Evolutionary conservation across 805 yeast species (phyloP).

Genomic region (Starmerella riodocensis): DNA sequence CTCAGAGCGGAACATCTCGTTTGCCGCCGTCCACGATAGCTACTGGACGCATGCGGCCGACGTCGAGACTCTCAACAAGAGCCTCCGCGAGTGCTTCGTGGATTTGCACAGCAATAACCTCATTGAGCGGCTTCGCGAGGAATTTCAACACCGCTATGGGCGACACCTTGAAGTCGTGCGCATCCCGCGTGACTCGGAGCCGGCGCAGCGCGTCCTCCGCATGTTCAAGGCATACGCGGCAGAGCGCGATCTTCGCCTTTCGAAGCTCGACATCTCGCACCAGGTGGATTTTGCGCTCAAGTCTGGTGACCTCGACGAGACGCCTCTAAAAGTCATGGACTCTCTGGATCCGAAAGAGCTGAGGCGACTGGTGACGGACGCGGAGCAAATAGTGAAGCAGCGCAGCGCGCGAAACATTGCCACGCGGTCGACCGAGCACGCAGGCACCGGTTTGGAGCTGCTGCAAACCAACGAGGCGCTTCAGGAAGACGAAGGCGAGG

Average conservation of each 20-base stretch:
- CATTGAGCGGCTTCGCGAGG: conserved; percentile 55
- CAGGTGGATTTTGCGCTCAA: conserved; percentile 60
- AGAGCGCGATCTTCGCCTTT: conserved; percentile 24
- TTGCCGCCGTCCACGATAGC: conserved; percentile 95
- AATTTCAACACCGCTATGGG: conserved; percentile 67
- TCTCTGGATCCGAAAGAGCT: conserved; percentile 21
- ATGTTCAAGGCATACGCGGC: conserved; percentile 39
- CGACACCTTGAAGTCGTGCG: conserved; percentile 50
- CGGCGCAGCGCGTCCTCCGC: conserved; percentile 38
- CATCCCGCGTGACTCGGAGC: conserved; percentile 40
- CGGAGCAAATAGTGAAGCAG: conserved; percentile 7
- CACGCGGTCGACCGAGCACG: conserved; percentile 25
- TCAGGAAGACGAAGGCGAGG: conserved; percentile 24
- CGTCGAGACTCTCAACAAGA: conserved; percentile 54
- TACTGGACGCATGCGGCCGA: conserved; percentile 95
- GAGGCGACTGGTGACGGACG: conserved; percentile 26
- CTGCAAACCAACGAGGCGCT: conserved; percentile 14
- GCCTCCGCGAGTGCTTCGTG: conserved; percentile 68
- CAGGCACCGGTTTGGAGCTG: conserved; percentile 25
- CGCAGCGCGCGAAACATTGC: not conserved
- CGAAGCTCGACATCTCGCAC: conserved; percentile 45
- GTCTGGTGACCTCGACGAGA: conserved; percentile 40
- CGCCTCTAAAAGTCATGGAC: conserved; percentile 49
- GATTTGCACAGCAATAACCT: conserved; percentile 61
- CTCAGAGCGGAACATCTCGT: conserved; percentile 47